These are phyloP conservation scores for Glycine soja DNA, from an alignment of 306 rosid genomes.

Conservation along the genomic window DNA sequence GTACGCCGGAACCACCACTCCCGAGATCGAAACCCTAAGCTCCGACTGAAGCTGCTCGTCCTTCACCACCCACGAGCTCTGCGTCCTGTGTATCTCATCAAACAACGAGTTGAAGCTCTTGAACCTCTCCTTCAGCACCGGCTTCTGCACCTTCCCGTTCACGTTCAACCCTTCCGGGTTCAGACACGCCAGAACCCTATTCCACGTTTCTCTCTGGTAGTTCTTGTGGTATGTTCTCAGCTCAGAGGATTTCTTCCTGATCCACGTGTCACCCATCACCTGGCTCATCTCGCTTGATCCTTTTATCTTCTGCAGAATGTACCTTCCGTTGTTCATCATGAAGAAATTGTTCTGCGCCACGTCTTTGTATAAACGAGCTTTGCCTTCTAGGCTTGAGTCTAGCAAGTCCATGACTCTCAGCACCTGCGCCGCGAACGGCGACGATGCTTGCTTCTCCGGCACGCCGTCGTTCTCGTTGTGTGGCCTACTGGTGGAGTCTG, in stretches of 20 bases:
- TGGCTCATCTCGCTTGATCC: conserved; percentile 63
- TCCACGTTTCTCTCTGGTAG: conserved; percentile 85
- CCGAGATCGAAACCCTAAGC: conserved; percentile 82
- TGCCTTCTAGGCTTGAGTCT: conserved; percentile 65
- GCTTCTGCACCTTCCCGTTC: conserved; percentile 77
- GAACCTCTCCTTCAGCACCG: conserved; percentile 83
- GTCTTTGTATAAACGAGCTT: conserved; percentile 72
- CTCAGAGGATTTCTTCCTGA: conserved; percentile 71
- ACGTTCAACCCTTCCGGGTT: conserved; percentile 67
- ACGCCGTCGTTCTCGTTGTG: neutral
- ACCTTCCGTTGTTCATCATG: conserved; percentile 96
- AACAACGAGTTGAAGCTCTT: conserved; percentile 75
- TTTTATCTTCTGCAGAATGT: conserved; percentile 82
- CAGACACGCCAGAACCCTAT: conserved; percentile 61
- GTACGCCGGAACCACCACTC: conserved; percentile 83
- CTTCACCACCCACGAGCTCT: conserved; percentile 90
- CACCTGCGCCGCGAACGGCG: conserved; percentile 59
- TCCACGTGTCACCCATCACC: conserved; percentile 82
- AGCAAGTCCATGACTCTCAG: conserved; percentile 69
- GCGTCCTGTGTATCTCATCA: conserved; percentile 89
- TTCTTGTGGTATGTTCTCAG: conserved; percentile 77
- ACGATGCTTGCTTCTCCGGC: conserved; percentile 10
- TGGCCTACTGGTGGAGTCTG: conserved; percentile 57
- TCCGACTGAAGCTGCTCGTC: conserved; percentile 95
- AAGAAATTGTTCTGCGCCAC: conserved; percentile 65